A percentile compares a stretch with the other conserved stretches of the same genome.
Conservation (phyloP, 75 land plant species). For the Selaginella tamariscina region DNA sequence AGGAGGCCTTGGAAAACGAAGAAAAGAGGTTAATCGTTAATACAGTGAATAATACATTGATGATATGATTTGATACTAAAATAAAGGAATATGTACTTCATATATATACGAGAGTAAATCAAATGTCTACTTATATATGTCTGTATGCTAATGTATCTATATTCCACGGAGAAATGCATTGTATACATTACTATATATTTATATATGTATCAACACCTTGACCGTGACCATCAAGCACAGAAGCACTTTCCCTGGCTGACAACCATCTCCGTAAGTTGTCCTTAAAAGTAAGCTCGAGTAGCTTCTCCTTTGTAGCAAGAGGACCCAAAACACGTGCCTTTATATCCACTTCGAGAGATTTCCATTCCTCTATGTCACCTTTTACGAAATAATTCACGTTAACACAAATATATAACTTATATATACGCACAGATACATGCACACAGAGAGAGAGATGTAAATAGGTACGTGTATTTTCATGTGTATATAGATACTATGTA, state of each 20-base stretch:
- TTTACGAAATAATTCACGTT: slow-evolving; percentile 32
- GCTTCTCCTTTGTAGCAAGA: slow-evolving; percentile 25
- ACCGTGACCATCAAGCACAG: slow-evolving; percentile 48
- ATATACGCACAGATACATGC: neutral
- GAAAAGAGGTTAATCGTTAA: no score
- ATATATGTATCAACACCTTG: no score
- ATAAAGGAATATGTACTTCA: no score
- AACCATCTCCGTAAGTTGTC: slow-evolving; percentile 57
- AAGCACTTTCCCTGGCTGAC: slow-evolving; percentile 51
- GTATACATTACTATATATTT: no score
- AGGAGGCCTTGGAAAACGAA: no score
- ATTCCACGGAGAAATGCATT: no score
- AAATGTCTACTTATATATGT: no score
- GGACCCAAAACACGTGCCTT: slow-evolving; percentile 12
- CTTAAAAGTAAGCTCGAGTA: slow-evolving; percentile 42
- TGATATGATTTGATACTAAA: no score
- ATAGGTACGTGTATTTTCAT: slow-evolving; percentile 18
- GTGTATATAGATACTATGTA: no score
- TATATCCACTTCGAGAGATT: neutral
- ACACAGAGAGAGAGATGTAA: neutral
- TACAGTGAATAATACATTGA: no score
- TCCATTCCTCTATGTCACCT: neutral
- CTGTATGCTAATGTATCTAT: no score
- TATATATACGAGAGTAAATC: no score
- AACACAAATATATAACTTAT: slow-evolving; percentile 14